Evolutionary conservation across 257 asterid genomes (phyloP).

Genomic region (Solanum piurae): DNA sequence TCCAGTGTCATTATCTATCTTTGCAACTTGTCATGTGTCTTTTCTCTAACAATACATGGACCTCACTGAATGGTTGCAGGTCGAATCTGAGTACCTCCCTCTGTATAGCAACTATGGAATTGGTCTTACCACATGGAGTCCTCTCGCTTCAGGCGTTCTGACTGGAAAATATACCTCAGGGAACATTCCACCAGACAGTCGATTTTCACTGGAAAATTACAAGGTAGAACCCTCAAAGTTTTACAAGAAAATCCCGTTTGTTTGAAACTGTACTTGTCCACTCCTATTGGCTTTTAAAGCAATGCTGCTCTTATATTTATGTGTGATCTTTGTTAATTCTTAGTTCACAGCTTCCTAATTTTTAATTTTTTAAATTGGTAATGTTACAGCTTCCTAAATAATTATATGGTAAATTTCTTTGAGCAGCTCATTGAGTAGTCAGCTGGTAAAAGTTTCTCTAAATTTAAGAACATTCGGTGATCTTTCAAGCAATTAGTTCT

Average conservation of each 20-base stretch:
- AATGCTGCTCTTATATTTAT: background rate
- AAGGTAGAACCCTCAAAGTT: conserved; percentile 39
- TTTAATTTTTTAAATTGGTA: background rate
- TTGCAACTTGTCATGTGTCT: no score
- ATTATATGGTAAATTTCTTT: background rate
- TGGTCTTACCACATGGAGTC: conserved; percentile 99
- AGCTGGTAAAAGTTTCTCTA: background rate
- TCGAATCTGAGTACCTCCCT: conserved; percentile 82
- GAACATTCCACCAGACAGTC: conserved; percentile 66
- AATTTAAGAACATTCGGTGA: background rate
- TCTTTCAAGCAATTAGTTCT: background rate
- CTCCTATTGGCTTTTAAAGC: background rate
- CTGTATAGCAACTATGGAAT: conserved; percentile 71
- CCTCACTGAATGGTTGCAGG: conserved; percentile 33
- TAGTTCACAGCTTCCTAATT: background rate
- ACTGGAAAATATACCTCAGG: conserved; percentile 74
- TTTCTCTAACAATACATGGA: background rate
- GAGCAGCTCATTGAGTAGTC: background rate
- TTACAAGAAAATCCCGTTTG: background rate
- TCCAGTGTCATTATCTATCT: background rate
- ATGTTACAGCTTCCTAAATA: background rate
- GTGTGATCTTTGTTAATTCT: background rate
- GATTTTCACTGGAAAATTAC: conserved; percentile 91
- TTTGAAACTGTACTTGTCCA: background rate
- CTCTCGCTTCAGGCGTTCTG: conserved; percentile 94